Percentiles rank a stretch among this genome's conserved stretches.
Conservation (phyloP, 202 grass and related monocot species). For the Carex sylvatica region DNA sequence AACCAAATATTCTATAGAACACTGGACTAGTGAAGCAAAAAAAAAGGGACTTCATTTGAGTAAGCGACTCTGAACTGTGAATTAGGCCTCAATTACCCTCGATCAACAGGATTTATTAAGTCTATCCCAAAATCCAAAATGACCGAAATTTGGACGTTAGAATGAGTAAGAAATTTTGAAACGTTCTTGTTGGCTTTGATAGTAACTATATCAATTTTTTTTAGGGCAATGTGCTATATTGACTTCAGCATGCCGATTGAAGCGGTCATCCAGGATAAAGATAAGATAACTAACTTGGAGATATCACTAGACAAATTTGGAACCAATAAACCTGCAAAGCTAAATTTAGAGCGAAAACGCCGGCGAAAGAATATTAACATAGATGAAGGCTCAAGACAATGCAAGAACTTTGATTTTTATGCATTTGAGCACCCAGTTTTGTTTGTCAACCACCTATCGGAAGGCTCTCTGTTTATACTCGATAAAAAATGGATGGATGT, state of each 20-base stretch:
- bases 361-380: conserved; percentile 40
- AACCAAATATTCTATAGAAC: neutral
- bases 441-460: conserved; percentile 68
- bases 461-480: conserved; percentile 69
- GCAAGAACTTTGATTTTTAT: conserved; percentile 63
- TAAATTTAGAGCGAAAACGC: conserved; percentile 32
- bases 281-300: conserved; percentile 24
- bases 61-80: neutral
- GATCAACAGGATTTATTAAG: neutral
- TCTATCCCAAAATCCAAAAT: neutral
- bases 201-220: conserved; percentile 17
- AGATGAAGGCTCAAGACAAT: conserved; percentile 39
- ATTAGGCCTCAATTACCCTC: neutral
- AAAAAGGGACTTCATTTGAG: neutral
- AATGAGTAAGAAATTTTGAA: neutral
- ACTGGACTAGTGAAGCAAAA: neutral
- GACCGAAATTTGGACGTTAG: neutral
- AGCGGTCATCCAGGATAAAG: conserved; percentile 35
- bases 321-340: conserved; percentile 26
- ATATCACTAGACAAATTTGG: conserved; percentile 38
- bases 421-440: conserved; percentile 63
- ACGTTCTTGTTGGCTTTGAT: neutral
- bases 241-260: conserved; percentile 80
- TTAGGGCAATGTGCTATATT: conserved; percentile 92
- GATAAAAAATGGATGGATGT: conserved; percentile 93